These are phyloP conservation scores for Nemania diffusa DNA, from an alignment of 2,329 filamentous ascomycete species.

Conservation along the genomic window DNA sequence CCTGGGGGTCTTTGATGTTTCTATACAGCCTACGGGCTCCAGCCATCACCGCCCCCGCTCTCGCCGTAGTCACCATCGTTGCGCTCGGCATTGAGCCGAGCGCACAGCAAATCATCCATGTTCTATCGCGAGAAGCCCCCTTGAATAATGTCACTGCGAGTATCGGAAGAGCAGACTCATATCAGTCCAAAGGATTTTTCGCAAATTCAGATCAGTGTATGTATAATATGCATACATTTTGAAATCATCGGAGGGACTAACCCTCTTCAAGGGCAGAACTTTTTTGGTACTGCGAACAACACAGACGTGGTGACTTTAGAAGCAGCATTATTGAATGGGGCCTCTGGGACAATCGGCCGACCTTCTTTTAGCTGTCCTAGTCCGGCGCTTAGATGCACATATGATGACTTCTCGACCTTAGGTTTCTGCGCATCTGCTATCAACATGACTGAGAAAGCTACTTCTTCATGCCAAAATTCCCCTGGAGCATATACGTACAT, in stretches of 20 bases:
- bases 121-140: not conserved
- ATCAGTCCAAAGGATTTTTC: not conserved
- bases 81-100: conserved; percentile 14
- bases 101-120: conserved; percentile 7
- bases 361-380: not conserved
- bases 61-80: not conserved
- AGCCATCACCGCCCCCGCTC: not conserved
- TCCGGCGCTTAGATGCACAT: conserved; percentile 1
- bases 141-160: conserved; percentile 4
- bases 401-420: conserved; percentile 9
- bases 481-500: not conserved
- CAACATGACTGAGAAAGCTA: not conserved
- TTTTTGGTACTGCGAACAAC: conserved; percentile 3
- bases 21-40: not conserved
- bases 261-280: not conserved
- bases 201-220: not conserved
- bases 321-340: not conserved
- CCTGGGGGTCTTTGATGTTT: not conserved
- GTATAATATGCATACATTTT: not conserved
- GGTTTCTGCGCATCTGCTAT: not conserved
- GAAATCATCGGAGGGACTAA: not conserved
- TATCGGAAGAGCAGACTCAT: conserved; percentile 2
- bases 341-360: not conserved
- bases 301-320: not conserved
- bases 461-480: not conserved